Evolutionary conservation across 495 filamentous ascomycete genomes (phyloP).

Genomic region (Aspergillus sclerotioniger): DNA sequence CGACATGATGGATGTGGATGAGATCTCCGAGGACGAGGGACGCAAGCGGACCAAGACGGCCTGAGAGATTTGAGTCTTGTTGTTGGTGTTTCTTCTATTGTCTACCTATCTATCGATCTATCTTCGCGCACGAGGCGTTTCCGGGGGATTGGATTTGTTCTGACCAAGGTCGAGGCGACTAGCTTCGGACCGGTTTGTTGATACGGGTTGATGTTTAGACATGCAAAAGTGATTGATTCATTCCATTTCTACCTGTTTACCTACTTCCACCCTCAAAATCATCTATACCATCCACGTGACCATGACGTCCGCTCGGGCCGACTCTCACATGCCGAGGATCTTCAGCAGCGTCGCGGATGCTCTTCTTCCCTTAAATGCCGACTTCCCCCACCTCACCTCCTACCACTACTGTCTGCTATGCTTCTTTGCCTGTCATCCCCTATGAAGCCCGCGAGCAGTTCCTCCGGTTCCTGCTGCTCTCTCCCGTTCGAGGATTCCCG

Average conservation of each 20-base stretch:
- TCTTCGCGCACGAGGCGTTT: conserved; percentile 18
- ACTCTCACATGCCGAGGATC: conserved; percentile 48
- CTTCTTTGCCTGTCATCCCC: neutral
- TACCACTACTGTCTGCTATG: neutral
- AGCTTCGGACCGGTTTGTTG: neutral
- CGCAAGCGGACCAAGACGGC: conserved; percentile 38
- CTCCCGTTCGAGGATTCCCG: conserved; percentile 16
- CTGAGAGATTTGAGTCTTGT: conserved; percentile 20
- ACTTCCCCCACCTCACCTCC: conserved; percentile 17
- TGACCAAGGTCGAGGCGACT: conserved; percentile 7
- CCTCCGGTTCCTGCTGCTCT: conserved; percentile 12
- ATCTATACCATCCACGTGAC: no score
- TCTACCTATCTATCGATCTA: conserved; percentile 21
- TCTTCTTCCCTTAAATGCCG: conserved; percentile 28
- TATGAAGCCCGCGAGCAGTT: conserved; percentile 2
- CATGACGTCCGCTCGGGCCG: conserved; percentile 38
- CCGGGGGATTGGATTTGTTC: conserved; percentile 11
- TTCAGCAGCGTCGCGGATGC: conserved; percentile 26
- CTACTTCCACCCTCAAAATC: neutral
- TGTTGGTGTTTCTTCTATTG: conserved; percentile 21
- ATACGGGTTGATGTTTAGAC: conserved; percentile 8
- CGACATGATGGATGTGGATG: conserved; percentile 47
- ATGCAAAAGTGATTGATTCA: neutral
- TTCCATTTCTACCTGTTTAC: neutral
- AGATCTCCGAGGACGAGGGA: conserved; percentile 40